These are phyloP conservation scores for Zygoascus tannicola DNA, from an alignment of 805 yeast species.

Conservation along the genomic window DNA sequence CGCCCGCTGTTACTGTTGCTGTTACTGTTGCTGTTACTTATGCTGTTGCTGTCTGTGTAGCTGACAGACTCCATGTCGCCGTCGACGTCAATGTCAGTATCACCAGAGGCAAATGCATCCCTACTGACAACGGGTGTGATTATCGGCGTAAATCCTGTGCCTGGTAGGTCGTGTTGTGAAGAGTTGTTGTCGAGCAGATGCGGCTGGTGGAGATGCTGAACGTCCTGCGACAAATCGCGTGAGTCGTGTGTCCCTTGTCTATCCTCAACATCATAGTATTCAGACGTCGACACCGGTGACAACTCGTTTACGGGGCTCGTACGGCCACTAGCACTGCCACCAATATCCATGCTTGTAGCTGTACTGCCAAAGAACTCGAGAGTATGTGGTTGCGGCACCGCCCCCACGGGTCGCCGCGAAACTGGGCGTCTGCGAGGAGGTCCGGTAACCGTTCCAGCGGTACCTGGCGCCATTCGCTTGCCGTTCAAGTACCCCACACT, in stretches of 20 bases:
- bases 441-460: no score
- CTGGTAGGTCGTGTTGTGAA: background rate
- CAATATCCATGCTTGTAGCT: background rate
- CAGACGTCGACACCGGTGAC: slow-evolving; percentile 1
- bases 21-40: background rate
- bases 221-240: background rate
- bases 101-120: no score
- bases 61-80: background rate
- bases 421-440: no score
- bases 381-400: background rate
- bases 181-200: background rate
- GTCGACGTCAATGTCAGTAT: no score
- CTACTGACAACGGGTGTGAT: background rate
- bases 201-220: background rate
- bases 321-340: background rate
- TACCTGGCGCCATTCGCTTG: no score
- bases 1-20: background rate
- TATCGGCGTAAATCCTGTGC: background rate
- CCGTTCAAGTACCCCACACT: no score
- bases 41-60: background rate
- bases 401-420: background rate
- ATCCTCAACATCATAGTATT: slow-evolving; percentile 1
- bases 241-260: background rate
- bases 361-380: background rate
- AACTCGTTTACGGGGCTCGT: background rate